phyloP scores from a whole-genome alignment of 257 asterid genomes.

The Striga asiatica region DNA sequence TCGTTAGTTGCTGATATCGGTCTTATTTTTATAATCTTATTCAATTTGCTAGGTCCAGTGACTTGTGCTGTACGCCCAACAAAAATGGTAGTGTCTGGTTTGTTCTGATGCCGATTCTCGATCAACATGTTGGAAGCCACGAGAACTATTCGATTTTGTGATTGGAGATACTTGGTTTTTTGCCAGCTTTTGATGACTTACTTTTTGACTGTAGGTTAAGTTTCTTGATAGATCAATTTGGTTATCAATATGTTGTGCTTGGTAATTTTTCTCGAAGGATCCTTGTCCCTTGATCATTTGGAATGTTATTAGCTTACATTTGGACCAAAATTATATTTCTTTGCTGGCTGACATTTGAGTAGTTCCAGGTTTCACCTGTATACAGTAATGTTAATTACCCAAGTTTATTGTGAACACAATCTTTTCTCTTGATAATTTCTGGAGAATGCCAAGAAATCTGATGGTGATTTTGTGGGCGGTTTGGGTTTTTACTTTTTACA shows the following conservation, averaged over 20 bases:
- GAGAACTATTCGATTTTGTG: background rate
- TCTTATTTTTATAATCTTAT: too few species aligned
- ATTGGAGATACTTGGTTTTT: background rate
- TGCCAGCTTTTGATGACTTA: background rate
- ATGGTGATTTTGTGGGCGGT: background rate
- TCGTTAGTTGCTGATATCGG: too few species aligned
- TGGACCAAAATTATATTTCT: background rate
- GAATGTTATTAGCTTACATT: background rate
- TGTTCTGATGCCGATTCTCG: background rate
- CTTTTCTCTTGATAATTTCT: background rate
- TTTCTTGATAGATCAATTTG: background rate
- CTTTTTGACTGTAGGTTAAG: background rate
- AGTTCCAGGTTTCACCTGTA: background rate
- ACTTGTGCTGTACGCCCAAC: background rate
- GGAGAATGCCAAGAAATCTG: too few species aligned
- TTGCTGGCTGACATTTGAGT: background rate
- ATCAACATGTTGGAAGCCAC: background rate
- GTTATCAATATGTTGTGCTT: background rate
- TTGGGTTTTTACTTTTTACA: background rate
- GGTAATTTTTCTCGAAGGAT: background rate
- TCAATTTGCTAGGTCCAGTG: background rate
- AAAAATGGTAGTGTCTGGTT: background rate
- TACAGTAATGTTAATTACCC: background rate
- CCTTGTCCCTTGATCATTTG: background rate
- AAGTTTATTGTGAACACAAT: background rate